Base-by-base conservation (phyloP, 2,329 filamentous ascomycete genomes). In the Uncinocarpus reesii region DNA sequence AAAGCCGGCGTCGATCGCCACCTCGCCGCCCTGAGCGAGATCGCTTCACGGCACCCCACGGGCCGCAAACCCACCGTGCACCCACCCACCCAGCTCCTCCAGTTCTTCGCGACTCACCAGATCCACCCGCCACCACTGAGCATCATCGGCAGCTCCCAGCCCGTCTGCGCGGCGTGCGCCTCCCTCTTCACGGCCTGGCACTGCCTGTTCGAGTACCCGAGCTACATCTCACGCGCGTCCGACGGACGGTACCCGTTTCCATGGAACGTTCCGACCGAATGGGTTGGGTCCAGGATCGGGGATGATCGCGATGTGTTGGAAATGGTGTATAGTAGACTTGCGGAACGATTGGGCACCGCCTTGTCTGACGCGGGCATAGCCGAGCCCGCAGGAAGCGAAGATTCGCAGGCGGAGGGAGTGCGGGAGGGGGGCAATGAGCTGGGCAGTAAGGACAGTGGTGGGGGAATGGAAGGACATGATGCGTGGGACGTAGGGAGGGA, bases 231-330 rank as follows among this genome's bases (percentile, higher is more conserved):
- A 6, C 45, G 45, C 7, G 8, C 20, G 1, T 47, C 45, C 13
- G 20, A 18, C 16, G 45, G 45, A 21, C 11, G 16, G 4, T 47
- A 34, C 6, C 26, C 26, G 16, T 41, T 32, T 23, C 36, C 36
- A 7, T 47, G 45, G 45, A 40, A 23, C 11, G 45, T 40, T 13
- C 45, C 36, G 1, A 47, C 36, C 6, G 35, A 47, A n/a, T 47
- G 45, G 45, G 24, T 3, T 6, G 45, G 45, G 7, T 18, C 20
- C 3, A 21, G 28, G 18, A 7, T 26, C 7, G 20, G 11, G n/a
- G 24, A 3, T 11, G 37, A 41, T 11, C 3, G 11, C 35, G 36
- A 24, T 8, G 24, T 47, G 2, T 13, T 47, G 18, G 20, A 13
- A 2, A n/a, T 26, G 35, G n/a, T 47, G 4, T 47, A 41, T 23